These are phyloP conservation scores for Lagenidium giganteum DNA, from an alignment of 352 stramenopile species.

Conservation along the genomic window DNA sequence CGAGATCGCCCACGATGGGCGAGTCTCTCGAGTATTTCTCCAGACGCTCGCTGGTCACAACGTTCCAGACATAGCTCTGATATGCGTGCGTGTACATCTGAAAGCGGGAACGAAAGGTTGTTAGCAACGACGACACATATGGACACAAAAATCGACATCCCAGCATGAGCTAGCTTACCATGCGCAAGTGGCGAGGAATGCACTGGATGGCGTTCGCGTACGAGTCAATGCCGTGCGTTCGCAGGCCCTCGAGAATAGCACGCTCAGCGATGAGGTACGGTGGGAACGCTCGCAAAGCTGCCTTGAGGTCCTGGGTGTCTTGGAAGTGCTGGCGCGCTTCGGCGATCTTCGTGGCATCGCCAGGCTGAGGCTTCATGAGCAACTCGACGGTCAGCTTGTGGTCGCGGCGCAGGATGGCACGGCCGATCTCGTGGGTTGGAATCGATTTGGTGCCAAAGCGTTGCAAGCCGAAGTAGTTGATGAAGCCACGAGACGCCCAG, in stretches of 20 bases:
- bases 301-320: conserved; percentile 32
- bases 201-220: conserved; percentile 51
- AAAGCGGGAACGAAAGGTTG: background rate
- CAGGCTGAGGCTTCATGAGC: conserved; percentile 73
- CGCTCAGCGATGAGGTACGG: conserved; percentile 65
- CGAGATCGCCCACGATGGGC: conserved; percentile 86
- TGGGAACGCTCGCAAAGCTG: conserved; percentile 40
- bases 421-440: conserved; percentile 83
- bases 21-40: conserved; percentile 47
- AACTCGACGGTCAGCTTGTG: conserved; percentile 86
- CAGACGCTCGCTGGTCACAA: conserved; percentile 81
- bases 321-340: conserved; percentile 49
- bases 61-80: conserved; percentile 95
- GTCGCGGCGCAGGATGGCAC: conserved; percentile 88
- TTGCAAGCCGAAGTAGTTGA: conserved; percentile 98
- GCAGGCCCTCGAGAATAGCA: conserved; percentile 48
- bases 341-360: conserved; percentile 53
- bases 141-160: background rate
- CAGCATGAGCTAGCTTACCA: conserved; percentile 25
- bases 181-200: conserved; percentile 66
- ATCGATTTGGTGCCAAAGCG: conserved; percentile 90
- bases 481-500: conserved; percentile 83
- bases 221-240: conserved; percentile 36
- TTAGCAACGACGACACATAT: background rate
- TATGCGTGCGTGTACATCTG: conserved; percentile 84